phyloP scores from a whole-genome alignment of 129 eudicot genomes.

The Ambrosia artemisiifolia region DNA sequence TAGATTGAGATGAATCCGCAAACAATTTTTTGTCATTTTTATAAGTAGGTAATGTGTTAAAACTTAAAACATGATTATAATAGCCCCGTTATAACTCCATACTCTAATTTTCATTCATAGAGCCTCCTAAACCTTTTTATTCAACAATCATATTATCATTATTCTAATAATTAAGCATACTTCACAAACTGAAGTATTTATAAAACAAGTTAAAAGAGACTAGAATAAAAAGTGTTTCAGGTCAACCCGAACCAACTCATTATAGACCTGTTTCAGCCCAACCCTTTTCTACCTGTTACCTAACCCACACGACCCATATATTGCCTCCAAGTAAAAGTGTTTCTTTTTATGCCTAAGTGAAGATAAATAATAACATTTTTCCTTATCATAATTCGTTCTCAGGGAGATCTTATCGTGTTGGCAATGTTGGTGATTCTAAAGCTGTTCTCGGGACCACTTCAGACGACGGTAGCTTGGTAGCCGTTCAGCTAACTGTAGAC shows the following conservation, averaged over 20 bases:
- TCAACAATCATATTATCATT: not conserved
- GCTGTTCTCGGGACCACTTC: no score
- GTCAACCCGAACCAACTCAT: not conserved
- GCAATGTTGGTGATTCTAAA: no score
- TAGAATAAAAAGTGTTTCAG: no score
- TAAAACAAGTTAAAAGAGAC: no score
- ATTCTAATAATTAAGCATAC: not conserved
- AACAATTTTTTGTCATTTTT: not conserved
- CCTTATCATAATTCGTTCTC: constrained; percentile 31
- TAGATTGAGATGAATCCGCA: not conserved
- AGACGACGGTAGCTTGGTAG: no score
- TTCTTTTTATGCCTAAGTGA: not conserved
- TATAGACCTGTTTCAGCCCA: not conserved
- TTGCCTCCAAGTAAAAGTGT: not conserved
- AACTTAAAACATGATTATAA: not conserved
- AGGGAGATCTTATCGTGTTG: no score
- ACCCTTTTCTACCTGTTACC: not conserved
- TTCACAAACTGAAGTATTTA: not conserved
- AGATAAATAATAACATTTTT: not conserved
- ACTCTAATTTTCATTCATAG: no score
- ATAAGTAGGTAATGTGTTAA: not conserved
- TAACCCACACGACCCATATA: not conserved
- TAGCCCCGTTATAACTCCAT: not conserved
- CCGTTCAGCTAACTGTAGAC: no score
- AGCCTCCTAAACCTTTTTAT: no score